phyloP scores from a whole-genome alignment of 2,329 filamentous ascomycete genomes.

The Teratosphaeria nubilosa region DNA sequence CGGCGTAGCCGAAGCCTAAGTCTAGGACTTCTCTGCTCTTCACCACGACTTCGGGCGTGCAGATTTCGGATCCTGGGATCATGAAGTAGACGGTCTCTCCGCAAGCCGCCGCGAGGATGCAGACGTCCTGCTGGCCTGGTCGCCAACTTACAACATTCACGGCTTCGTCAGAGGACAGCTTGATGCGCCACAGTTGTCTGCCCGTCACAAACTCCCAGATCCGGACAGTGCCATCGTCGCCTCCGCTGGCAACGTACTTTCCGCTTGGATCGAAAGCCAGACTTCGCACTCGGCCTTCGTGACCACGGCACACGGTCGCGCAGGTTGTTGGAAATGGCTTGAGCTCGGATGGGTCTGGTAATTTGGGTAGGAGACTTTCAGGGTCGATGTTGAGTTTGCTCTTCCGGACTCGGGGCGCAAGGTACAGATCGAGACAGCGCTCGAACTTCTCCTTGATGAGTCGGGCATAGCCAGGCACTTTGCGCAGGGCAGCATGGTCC shows the following conservation, averaged over 20 bases:
- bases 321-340: conserved; percentile 90
- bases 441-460: conserved; percentile 96
- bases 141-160: conserved; percentile 87
- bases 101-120: conserved; percentile 72
- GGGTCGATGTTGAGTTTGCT: conserved; percentile 97
- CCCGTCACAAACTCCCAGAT: conserved; percentile 84
- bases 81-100: conserved; percentile 81
- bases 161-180: conserved; percentile 64
- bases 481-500: conserved; percentile 72
- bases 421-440: conserved; percentile 85
- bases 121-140: conserved; percentile 61
- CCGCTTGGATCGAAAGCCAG: conserved; percentile 79
- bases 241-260: conserved; percentile 78
- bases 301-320: conserved; percentile 76
- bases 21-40: conserved; percentile 68
- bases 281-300: conserved; percentile 77
- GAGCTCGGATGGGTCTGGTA: conserved; percentile 85
- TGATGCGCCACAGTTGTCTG: conserved; percentile 76
- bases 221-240: conserved; percentile 84
- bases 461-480: conserved; percentile 80
- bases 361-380: conserved; percentile 79
- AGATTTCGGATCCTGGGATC: conserved; percentile 40
- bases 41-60: conserved; percentile 46
- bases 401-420: conserved; percentile 82
- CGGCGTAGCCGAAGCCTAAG: conserved; percentile 87